These are phyloP conservation scores for Cercophora sp. DNA, from an alignment of 495 filamentous ascomycete genomes.

Conservation along the genomic window DNA sequence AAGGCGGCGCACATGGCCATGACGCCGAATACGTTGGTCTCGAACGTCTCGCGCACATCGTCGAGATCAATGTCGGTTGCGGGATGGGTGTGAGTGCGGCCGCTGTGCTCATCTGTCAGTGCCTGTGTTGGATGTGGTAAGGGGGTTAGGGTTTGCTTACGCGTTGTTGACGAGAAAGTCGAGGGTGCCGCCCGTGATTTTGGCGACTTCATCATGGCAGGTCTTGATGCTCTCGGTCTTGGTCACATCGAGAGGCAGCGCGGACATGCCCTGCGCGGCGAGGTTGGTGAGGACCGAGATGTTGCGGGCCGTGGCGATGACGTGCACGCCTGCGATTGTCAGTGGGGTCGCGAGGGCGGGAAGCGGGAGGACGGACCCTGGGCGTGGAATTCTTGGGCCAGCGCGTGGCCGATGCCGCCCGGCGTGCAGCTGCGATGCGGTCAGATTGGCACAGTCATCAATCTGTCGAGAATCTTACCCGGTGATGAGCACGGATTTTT, in stretches of 20 bases:
- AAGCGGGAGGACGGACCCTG: slow-evolving; percentile 29
- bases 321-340: slow-evolving; percentile 40
- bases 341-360: background rate
- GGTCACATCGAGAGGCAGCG: slow-evolving; percentile 48
- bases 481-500: slow-evolving; percentile 51
- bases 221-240: slow-evolving; percentile 45
- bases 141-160: too few species aligned
- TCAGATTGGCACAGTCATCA: too few species aligned
- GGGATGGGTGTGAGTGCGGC: slow-evolving; percentile 49
- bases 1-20: slow-evolving; percentile 55
- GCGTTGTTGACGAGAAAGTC: slow-evolving; percentile 68
- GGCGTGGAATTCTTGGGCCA: slow-evolving; percentile 47
- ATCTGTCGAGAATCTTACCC: slow-evolving; percentile 31
- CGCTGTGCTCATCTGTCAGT: too few species aligned
- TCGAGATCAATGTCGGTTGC: slow-evolving; percentile 49
- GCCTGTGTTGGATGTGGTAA: background rate
- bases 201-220: slow-evolving; percentile 42
- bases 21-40: slow-evolving; percentile 60
- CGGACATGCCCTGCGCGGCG: slow-evolving; percentile 43
- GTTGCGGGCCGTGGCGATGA: slow-evolving; percentile 53
- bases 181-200: slow-evolving; percentile 53
- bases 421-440: slow-evolving; percentile 43
- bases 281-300: slow-evolving; percentile 42
- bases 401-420: slow-evolving; percentile 50
- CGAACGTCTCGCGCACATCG: slow-evolving; percentile 52